Evolutionary conservation across 768 basidiomycete species (phyloP).

Genomic region (Candolleomyces eurysporus): DNA sequence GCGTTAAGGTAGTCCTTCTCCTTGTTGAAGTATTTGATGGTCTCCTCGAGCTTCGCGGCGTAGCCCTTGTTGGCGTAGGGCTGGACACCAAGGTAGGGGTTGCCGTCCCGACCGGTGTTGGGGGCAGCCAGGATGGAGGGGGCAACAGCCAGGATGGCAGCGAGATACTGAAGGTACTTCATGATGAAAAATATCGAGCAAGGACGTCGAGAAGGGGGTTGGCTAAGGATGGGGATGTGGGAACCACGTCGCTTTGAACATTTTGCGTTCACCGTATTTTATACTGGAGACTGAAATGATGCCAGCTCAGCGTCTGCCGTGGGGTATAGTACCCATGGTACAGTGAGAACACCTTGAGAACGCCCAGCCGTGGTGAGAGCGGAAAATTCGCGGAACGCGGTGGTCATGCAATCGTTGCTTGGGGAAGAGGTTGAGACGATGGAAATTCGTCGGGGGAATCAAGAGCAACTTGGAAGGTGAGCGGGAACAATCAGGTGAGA

Average conservation of each 20-base stretch:
- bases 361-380: background rate
- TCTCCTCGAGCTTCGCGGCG: constrained; percentile 16
- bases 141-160: background rate
- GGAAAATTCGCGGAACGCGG: background rate
- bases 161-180: constrained; percentile 9
- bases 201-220: background rate
- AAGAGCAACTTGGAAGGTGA: background rate
- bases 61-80: constrained; percentile 17
- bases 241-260: no score
- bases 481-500: background rate
- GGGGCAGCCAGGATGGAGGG: background rate
- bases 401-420: background rate
- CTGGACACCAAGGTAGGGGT: constrained; percentile 15
- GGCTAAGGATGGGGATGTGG: background rate
- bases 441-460: constrained; percentile 1
- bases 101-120: constrained; percentile 4
- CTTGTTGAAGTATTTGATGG: constrained; percentile 15
- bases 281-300: no score
- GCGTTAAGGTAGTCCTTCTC: constrained; percentile 14
- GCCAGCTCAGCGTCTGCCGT: no score
- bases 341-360: background rate
- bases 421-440: no score
- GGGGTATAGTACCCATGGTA: no score
- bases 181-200: background rate
- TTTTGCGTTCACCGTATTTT: no score